Percentiles rank a stretch among this genome's conserved stretches.
phyloP scores from a whole-genome alignment of 768 basidiomycete species.

The Inosperma sp. region DNA sequence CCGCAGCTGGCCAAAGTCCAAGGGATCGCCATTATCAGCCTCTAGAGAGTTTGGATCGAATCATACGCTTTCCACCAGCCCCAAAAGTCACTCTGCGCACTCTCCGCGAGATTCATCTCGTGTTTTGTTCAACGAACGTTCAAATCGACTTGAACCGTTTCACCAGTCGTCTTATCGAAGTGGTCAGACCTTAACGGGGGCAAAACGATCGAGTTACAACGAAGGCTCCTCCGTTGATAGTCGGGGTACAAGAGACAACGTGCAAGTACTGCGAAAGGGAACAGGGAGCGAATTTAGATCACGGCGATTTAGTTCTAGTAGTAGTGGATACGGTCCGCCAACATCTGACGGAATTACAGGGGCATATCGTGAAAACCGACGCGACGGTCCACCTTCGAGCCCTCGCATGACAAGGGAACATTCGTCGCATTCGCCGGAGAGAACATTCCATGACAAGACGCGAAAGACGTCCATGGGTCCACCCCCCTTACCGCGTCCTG shows the following conservation, averaged over 20 bases:
- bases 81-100: conserved; percentile 32
- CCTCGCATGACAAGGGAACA: conserved; percentile 33
- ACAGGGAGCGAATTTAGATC: conserved; percentile 28
- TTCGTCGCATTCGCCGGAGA: conserved; percentile 22
- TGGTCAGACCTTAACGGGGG: conserved; percentile 36
- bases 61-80: conserved; percentile 28
- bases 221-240: conserved; percentile 40
- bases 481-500: conserved; percentile 43
- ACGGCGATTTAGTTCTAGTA: conserved; percentile 33
- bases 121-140: conserved; percentile 93
- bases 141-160: conserved; percentile 85
- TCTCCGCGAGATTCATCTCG: conserved; percentile 59
- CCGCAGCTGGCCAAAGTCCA: conserved; percentile 88
- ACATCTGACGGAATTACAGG: conserved; percentile 19
- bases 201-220: conserved; percentile 43
- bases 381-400: conserved; percentile 38
- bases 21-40: conserved; percentile 42
- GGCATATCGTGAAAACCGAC: conserved; percentile 19
- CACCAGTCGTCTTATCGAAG: conserved; percentile 42
- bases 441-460: conserved; percentile 31
- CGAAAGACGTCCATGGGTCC: conserved; percentile 50
- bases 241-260: conserved; percentile 44
- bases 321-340: conserved; percentile 23
- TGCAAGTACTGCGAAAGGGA: conserved; percentile 63
- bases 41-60: conserved; percentile 38